Base-by-base conservation (phyloP, 2,329 filamentous ascomycete genomes). In the Myotisia sp. region DNA sequence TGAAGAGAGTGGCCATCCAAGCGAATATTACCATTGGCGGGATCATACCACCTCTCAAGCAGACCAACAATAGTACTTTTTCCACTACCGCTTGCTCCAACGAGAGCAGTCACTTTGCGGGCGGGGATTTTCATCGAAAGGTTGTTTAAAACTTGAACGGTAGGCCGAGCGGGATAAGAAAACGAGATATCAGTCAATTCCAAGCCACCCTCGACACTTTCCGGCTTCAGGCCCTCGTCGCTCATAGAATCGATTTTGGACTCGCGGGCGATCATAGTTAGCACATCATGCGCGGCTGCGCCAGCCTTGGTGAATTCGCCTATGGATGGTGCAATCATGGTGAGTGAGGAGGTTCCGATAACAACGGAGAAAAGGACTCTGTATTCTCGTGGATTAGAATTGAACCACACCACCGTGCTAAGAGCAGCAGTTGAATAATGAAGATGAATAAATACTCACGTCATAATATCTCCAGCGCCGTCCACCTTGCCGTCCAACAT, bases 1-100 rank as follows among this genome's bases (percentile, higher is more conserved):
- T 55, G 59, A 19, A 72, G 51, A 44, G 66, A 54, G n/a, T 49
- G 55, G 2, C 64, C 67, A 46, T 67, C 67, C 3, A 71, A 47
- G 1, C 53, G 44, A 3, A 74, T 54, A 0, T 45, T 46, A 2
- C 71, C 72, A 3, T 56, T 52, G 0, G 60, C 59, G 0, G 70
- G 67, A 34, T 74, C 67, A 42, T 78, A 76, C 20, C 76, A 61
- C 23, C 74, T 59, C 23, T 69, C 64, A 1, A 71, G 50, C 2
- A 76, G 54, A 3, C 63, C 65, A 2, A 70, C 65, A 45, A 71
- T 55, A 2, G 68, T 73, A 5, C 67, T 71, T 41, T 74, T 73
- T 2, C 68, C 70, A 36, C 65, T 70, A 1, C 71, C 71, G 1
- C 68, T 73, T 1, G 69, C 60, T 0, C 71, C 72, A 2, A 75